A percentile compares a stretch with the other conserved stretches of the same genome.
phyloP scores from a whole-genome alignment of 345 rosid genomes.

The Cardamine resedifolia region DNA sequence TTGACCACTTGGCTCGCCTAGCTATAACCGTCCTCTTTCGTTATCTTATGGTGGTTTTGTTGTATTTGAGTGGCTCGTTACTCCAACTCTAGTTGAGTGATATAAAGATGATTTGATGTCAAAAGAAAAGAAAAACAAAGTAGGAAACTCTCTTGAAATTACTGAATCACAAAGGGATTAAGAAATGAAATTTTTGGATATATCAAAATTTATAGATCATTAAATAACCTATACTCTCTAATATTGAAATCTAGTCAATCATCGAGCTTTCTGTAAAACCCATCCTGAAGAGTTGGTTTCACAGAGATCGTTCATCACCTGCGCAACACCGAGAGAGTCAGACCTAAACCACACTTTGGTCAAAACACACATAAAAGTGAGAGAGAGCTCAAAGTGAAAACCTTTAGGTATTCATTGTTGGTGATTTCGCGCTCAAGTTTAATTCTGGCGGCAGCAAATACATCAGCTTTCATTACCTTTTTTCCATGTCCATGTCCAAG shows the following conservation, averaged over 20 bases:
- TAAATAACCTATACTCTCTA: no score
- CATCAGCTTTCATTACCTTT: neutral
- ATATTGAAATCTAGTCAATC: slow-evolving; percentile 1
- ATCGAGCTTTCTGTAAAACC: slow-evolving; percentile 49
- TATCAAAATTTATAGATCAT: no score
- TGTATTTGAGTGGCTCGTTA: no score
- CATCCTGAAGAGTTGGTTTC: slow-evolving; percentile 57
- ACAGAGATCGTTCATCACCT: slow-evolving; percentile 68
- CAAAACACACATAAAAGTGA: neutral
- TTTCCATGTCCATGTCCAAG: neutral
- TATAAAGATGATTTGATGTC: neutral
- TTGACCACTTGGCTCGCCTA: no score
- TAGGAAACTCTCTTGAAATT: neutral
- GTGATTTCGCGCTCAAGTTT: neutral
- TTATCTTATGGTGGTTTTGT: no score
- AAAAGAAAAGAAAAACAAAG: neutral
- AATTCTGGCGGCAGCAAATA: neutral
- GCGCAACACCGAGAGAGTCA: neutral
- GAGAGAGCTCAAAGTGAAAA: neutral
- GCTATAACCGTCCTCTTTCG: no score
- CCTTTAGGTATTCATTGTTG: neutral
- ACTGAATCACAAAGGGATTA: neutral
- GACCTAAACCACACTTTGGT: neutral
- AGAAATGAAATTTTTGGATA: neutral
- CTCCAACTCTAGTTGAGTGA: neutral